Conservation (phyloP, 768 basidiomycete genomes). For the Termitomyces sp. region DNA sequence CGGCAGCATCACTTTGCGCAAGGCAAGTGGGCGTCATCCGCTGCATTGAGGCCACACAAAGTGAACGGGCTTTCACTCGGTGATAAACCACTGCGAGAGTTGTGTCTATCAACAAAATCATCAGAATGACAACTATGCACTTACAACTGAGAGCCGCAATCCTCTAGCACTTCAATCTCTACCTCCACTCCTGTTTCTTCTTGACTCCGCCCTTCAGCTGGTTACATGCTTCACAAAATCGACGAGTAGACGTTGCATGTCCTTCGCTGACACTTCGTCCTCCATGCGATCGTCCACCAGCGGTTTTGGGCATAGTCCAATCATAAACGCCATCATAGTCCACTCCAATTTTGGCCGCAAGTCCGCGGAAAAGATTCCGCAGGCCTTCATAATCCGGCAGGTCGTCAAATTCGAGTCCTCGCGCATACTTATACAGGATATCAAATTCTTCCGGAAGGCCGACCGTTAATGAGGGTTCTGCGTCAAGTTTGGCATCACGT, state of each 20-base stretch:
- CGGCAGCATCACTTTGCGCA: neutral
- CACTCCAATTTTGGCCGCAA: slow-evolving; percentile 50
- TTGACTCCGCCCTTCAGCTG: slow-evolving; percentile 19
- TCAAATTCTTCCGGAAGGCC: slow-evolving; percentile 80
- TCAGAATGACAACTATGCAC: neutral
- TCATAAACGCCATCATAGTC: slow-evolving; percentile 49
- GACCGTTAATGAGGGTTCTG: slow-evolving; percentile 63
- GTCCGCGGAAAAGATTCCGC: slow-evolving; percentile 61
- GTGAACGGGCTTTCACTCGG: neutral
- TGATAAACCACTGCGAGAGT: neutral
- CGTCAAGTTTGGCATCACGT: slow-evolving; percentile 63
- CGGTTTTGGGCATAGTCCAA: slow-evolving; percentile 29
- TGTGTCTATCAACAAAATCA: neutral
- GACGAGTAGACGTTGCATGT: slow-evolving; percentile 14
- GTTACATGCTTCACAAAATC: slow-evolving; percentile 38
- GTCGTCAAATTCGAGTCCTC: slow-evolving; percentile 83
- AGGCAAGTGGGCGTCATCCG: neutral
- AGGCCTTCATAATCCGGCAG: slow-evolving; percentile 86
- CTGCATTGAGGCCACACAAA: neutral
- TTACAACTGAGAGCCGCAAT: slow-evolving; percentile 2
- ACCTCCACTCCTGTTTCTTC: slow-evolving; percentile 15
- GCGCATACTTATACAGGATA: slow-evolving; percentile 74
- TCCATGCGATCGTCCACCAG: slow-evolving; percentile 12
- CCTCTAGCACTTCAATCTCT: neutral
- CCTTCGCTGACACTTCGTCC: slow-evolving; percentile 17